Base-by-base conservation (phyloP, 148 eudicot genomes). In the Suaeda aralocaspica region DNA sequence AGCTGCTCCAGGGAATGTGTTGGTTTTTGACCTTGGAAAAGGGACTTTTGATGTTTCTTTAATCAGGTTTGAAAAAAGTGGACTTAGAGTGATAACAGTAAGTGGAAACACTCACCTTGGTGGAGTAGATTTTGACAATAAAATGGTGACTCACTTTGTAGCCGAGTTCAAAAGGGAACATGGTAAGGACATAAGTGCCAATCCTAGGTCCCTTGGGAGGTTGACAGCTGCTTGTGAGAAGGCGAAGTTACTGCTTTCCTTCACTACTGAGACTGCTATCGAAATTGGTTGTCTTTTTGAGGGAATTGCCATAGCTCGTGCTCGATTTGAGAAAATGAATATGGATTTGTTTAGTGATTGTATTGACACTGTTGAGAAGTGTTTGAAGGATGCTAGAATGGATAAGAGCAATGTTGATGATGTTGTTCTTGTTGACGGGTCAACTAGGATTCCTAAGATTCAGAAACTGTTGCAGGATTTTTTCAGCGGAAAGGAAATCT, bases 231-330 rank as follows among this genome's bases (percentile, higher is more conserved):
- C 49, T 45, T 15, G 18, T 19, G 49, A 45, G 49, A 5, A 19
- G 21, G 58, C 58, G 9, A 53, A 53, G 10, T 21, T 28, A n/a
- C 22, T 9, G 1, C 29, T 53, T n/a, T 53, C 58, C 22, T 53
- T 29, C 2, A 9, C 58, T n/a, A 6, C 1, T 21, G 58, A 63
- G 45, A 41, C 67, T 22, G 41, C 48, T 12, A 8, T 33, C 22
- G 67, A 63, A 5, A 63, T 63, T 12, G 45, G 41, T 33, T 63
- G 46, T 9, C 49, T 63, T 0, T 39, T 33, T 22, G 67, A 63
- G 26, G 67, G 67, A 0, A 41, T n/a, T 63, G 67, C 67, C 10
- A 39, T 53, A 28, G 6, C 58, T 53, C 58, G 58, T 53, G 58
- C 58, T 5, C 26, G 58, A 53, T n/a, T n/a, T n/a, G n/a, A n/a